phyloP scores from a whole-genome alignment of 2,329 filamentous ascomycete genomes.

The Xylariales sp. region DNA sequence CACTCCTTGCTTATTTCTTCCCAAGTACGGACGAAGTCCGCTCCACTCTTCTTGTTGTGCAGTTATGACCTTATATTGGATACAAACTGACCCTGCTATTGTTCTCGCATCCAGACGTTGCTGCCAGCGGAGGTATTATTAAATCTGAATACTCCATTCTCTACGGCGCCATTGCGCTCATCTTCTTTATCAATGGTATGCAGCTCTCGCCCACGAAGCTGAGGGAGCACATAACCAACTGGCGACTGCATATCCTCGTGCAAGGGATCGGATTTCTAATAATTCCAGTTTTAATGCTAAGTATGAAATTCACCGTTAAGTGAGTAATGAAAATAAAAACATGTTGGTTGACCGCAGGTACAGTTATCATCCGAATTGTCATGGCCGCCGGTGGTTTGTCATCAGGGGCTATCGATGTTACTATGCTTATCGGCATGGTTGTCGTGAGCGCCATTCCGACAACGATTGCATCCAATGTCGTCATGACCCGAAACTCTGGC shows the following conservation, averaged over 20 bases:
- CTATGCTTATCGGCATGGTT: conserved; percentile 63
- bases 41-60: background rate
- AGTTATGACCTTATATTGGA: conserved; percentile 1
- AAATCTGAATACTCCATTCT: conserved; percentile 57
- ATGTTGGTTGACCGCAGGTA: conserved; percentile 13
- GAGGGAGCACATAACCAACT: conserved; percentile 57
- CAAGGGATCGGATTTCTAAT: conserved; percentile 65
- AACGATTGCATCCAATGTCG: conserved; percentile 68
- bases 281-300: conserved; percentile 59
- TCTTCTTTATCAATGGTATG: conserved; percentile 68
- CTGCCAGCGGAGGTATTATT: conserved; percentile 42
- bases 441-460: conserved; percentile 66
- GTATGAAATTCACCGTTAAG: conserved; percentile 20
- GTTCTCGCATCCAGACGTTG: conserved; percentile 36
- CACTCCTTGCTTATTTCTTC: conserved; percentile 25
- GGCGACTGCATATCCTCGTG: conserved; percentile 63
- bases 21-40: conserved; percentile 35
- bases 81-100: background rate
- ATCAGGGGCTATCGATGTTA: conserved; percentile 56
- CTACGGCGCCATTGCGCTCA: conserved; percentile 64
- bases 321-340: too few relatives aligned
- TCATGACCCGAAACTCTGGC: conserved; percentile 66
- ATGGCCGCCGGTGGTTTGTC: conserved; percentile 42
- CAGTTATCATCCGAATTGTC: conserved; percentile 42
- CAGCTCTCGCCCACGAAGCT: conserved; percentile 62